Percentiles rank a stretch among this genome's conserved stretches.
Conservation (phyloP, 352 stramenopile genomes). For the Phytophthora agathidicida region DNA sequence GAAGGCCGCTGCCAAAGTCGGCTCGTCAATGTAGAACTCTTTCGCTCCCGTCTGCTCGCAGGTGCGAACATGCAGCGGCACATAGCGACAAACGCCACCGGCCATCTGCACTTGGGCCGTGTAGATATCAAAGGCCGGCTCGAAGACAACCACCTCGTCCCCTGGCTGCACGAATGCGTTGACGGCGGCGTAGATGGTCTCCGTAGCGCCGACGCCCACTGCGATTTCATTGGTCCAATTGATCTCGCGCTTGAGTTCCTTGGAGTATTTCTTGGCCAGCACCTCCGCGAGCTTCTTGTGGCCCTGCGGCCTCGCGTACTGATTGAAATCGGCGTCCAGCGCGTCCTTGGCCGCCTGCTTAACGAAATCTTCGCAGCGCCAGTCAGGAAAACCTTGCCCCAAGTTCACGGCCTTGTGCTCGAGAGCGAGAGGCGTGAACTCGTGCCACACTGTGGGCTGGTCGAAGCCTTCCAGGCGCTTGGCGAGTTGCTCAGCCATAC, state of each 20-base stretch:
- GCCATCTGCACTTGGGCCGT: slow-evolving; percentile 88
- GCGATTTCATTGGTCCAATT: slow-evolving; percentile 93
- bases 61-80: slow-evolving; percentile 75
- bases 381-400: slow-evolving; percentile 94
- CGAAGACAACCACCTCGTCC: slow-evolving; percentile 97
- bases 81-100: slow-evolving; percentile 76
- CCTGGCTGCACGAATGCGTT: slow-evolving; percentile 92
- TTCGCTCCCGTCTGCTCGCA: slow-evolving; percentile 41
- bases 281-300: slow-evolving; percentile 81
- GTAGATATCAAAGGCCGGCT: slow-evolving; percentile 99
- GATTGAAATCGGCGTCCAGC: slow-evolving; percentile 93
- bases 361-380: slow-evolving; percentile 94
- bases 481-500: slow-evolving; percentile 68
- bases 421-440: slow-evolving; percentile 90
- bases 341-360: slow-evolving; percentile 93
- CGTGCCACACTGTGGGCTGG: slow-evolving; percentile 83
- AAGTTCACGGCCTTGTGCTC: slow-evolving; percentile 93
- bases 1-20: slow-evolving; percentile 86
- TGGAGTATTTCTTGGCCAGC: slow-evolving; percentile 92
- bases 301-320: slow-evolving; percentile 94
- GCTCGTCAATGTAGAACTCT: slow-evolving; percentile 87
- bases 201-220: slow-evolving; percentile 93
- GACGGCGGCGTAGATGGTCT: slow-evolving; percentile 95
- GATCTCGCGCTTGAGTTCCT: slow-evolving; percentile 84
- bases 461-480: slow-evolving; percentile 75